These are phyloP conservation scores for Metarhizium rileyi DNA, from an alignment of 2,329 filamentous ascomycete species.

Conservation along the genomic window DNA sequence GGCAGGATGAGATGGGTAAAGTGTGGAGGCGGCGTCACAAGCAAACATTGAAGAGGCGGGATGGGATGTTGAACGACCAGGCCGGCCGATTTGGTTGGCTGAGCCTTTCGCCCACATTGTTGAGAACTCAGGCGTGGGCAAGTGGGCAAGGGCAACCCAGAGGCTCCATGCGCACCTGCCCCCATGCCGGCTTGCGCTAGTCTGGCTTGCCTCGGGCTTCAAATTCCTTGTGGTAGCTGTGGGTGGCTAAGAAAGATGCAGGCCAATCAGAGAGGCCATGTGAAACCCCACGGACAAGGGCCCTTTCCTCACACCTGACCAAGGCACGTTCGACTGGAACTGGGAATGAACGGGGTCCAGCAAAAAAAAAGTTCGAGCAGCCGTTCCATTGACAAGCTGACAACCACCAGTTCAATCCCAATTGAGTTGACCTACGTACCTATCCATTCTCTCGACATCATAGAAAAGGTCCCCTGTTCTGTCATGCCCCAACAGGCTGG, in stretches of 20 bases:
- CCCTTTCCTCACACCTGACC: neutral
- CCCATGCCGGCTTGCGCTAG: neutral
- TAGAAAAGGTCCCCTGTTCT: neutral
- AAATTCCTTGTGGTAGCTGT: neutral
- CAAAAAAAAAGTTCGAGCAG: conserved; percentile 18
- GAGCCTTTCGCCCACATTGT: too few species aligned
- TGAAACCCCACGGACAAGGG: conserved; percentile 13
- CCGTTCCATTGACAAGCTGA: conserved; percentile 1
- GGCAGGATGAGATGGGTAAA: neutral
- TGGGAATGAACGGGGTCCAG: conserved; percentile 7
- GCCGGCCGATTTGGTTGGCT: too few species aligned
- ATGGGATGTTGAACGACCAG: neutral
- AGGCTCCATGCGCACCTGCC: neutral
- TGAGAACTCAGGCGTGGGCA: too few species aligned
- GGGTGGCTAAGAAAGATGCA: neutral
- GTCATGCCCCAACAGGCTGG: neutral
- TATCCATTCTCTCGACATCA: neutral
- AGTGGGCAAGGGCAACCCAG: neutral
- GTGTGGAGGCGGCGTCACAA: conserved; percentile 5
- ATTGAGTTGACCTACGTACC: neutral
- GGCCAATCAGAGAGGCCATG: conserved; percentile 17
- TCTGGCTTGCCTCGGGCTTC: conserved; percentile 1
- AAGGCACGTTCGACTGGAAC: too few species aligned
- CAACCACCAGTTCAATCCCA: neutral
- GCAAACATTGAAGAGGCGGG: neutral